Base-by-base conservation (phyloP, 805 yeast genomes). In the Lachancea waltii region DNA sequence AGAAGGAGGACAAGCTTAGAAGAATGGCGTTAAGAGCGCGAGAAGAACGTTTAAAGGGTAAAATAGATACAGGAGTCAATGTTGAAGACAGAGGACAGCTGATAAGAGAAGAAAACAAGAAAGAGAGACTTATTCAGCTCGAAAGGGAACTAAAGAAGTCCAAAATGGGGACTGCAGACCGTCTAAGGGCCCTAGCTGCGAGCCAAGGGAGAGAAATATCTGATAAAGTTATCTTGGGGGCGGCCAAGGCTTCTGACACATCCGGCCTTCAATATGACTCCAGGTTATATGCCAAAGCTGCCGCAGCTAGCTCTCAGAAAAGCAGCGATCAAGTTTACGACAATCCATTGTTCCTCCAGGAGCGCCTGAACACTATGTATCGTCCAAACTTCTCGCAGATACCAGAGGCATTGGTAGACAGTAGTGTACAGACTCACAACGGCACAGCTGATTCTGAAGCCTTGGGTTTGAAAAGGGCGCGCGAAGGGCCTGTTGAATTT, bases 181-280 rank as follows among this genome's bases (percentile, higher is more conserved):
- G 67, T 30, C 50, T 73, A 24, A 60, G 67, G 38, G 52, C 58
- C 18, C 43, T 73, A 46, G 74, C 78, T 0, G 54, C 58, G 22
- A 64, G 60, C 3, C 61, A 69, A 20, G 70, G 70, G 19, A 56
- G 81, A 33, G 80, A 75, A 35, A 56, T 79, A 8, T 72, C 80
- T 7, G 81, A 74, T 33, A 65, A 72, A 41, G 75, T 77, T 1
- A 73, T 73, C 2, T 42, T 75, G 19, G 79, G 79, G 0, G 61
- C 73, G 9, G 67, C 70, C 1, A 63, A 62, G 41, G 66, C 70
- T 1, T 49, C 67, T 7, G 51, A 52, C 7, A 44, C 54, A 5
- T 43, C 58, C 1, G 79, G 72, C 31, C 60, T 67, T 2, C 67
- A 67, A 36, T 76, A 75, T 47, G 90, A 81, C 50, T 67, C 84